Base-by-base conservation (phyloP, 1,284 basidiomycete species). In the Paramarasmius palmivorus region DNA sequence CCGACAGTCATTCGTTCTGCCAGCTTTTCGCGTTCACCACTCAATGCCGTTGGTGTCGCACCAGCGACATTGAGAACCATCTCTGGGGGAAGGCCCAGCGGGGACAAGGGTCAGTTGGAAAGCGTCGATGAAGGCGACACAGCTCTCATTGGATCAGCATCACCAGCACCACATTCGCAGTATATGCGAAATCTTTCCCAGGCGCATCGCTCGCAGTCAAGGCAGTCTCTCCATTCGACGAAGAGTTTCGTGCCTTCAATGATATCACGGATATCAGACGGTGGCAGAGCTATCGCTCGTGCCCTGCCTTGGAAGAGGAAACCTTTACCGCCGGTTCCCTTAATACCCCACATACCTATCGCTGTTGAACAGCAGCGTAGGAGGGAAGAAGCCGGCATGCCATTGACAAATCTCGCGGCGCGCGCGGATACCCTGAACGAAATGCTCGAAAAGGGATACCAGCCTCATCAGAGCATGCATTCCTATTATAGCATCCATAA, bases 271-370 rank as follows among this genome's bases (percentile, higher is more conserved):
- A 63, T 79, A 52, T 77, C 78, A 61, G 66, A 25, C 57, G 63
- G 46, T 73, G n/a, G n/a, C n/a, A n/a, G n/a, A n/a, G n/a, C n/a
- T n/a, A 51, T 76, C 22, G 68, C 65, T 25, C 71, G 70, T 32
- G 64, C 72, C 22, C 60, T 78, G 32, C 62, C 68, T n/a, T 74
- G 77, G 74, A 68, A 72, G 58, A 74, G 66, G 52, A 84, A 84
- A 61, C 81, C 82, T 4, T 65, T 85, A 19, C 82, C 83, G 5
- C 81, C 80, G 0, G 72, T 85, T 17, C 83, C 83, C 15, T 68
- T 67, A 15, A 71, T 80, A 14, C 74, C 78, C 4, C 65, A 73
- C 53, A 73, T 77, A 34, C 67, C 75, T 17, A 59, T 79, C 40
- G 65, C 70, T 3, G 65, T 66, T 20, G 75, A 79, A 56, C 66